Evolutionary conservation across 805 yeast genomes (phyloP), one percentile per base, ranked within the genome.

Genomic region (Teunomyces stri): DNA sequence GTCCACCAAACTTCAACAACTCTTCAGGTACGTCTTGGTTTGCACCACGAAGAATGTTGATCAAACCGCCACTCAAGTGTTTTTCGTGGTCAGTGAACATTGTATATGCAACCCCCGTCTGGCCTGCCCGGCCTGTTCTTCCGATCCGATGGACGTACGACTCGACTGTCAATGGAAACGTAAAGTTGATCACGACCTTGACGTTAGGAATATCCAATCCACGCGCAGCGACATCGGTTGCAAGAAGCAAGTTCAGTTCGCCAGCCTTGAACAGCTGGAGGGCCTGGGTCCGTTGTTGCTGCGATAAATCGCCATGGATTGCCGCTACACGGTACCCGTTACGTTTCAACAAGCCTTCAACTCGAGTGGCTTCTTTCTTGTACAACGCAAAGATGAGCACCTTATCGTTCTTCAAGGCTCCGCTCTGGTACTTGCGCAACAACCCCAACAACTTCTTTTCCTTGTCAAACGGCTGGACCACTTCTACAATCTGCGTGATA

Each of bases 211-310:
- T 94, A 69, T 94, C 99, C 56, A 94, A 78, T 53, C 98, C 98
- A 76, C 98, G 82, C 35, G 97, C 97, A 44, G 97, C 97, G 49
- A 91, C 99, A 72, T 94, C 99, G 2, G 99, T 94, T 27, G 99
- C 99, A 56, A 94, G 78, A 68, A 94, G 71, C 39, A 94, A 70
- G 56, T 79, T 84, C 45, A 85, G 78, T 43, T 76, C 76, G 27
- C 98, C 98, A 30, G 76, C 67, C 68, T 94, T 94, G 76, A 94
- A 94, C 52, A 82, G 81, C 31, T 83, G 85, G 53, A 94, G 75
- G 6, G 99, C 96, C 54, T 75, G 80, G 3, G 96, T 86, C 71
- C 99, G 84, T 70, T 92, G 97, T 45, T 79, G 85, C 72, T 94
- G 99, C 43, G 89, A 78, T 60, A 94, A 76, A 65, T 94, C 98